Conservation (phyloP, 495 filamentous ascomycete species). For the Gamarada debralockiae region DNA sequence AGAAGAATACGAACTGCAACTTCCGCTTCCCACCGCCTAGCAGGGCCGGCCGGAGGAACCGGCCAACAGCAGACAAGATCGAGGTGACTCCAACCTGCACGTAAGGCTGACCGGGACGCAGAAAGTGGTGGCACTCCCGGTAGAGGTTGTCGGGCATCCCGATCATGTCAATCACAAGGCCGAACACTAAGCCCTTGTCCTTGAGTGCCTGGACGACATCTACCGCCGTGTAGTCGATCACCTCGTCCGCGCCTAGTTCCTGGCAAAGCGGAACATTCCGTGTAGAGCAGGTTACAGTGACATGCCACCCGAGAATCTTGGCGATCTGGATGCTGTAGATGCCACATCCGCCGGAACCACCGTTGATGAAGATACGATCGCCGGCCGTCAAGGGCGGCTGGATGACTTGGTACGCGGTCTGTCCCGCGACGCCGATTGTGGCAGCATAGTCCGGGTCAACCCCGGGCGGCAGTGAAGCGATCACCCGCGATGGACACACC, state of each 20-base stretch:
- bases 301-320: constrained; percentile 56
- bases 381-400: too few species aligned
- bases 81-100: constrained; percentile 46
- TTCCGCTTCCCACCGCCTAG: constrained; percentile 62
- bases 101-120: constrained; percentile 47
- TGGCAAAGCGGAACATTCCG: constrained; percentile 53
- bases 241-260: constrained; percentile 59
- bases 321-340: constrained; percentile 62
- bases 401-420: constrained; percentile 57
- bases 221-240: constrained; percentile 60
- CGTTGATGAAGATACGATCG: constrained; percentile 62
- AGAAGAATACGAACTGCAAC: constrained; percentile 40
- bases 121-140: constrained; percentile 48
- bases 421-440: constrained; percentile 47
- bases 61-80: constrained; percentile 12
- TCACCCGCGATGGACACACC: constrained; percentile 23
- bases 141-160: constrained; percentile 50
- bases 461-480: constrained; percentile 42
- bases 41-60: constrained; percentile 45
- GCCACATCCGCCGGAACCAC: constrained; percentile 60
- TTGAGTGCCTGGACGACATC: constrained; percentile 47
- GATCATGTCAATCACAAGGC: constrained; percentile 59
- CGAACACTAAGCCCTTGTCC: constrained; percentile 45
- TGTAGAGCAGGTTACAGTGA: constrained; percentile 55
- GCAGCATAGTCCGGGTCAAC: constrained; percentile 46